Base-by-base conservation (phyloP, 305 asterid genomes). In the Ilex paraguariensis region DNA sequence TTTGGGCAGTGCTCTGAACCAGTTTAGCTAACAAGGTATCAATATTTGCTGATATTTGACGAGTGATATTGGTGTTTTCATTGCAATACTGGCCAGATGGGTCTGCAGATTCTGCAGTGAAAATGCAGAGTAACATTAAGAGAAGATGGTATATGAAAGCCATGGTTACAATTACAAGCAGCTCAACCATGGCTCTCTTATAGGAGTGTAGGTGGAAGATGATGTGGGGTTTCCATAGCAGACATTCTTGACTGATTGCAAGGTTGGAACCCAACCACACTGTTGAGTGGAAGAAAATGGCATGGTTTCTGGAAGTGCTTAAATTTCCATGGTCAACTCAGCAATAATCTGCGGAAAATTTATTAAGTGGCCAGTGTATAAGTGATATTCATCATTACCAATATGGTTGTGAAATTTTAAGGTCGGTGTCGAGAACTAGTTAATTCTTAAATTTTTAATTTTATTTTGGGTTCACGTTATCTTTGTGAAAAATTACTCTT, bases 1-100 rank as follows among this genome's bases (percentile, higher is more conserved):
- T 63, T 49, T 63, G 64, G 73, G 69, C 40, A 2, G 89, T 71
- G 48, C 65, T 81, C 2, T 77, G 46, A 1, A 79, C 95, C 31
- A 91, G 59, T 32, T 51, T 40, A 3, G 83, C 60, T 7, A 91
- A n/a, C 15, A 88, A 10, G 51, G 17, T 50, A 8, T 74, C 72
- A n/a, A 86, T 80, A 64, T 68, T 82, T 60, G 62, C 55, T 3
- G 88, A 72, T 3, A 58, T 54, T 57, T 66, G 51, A 57, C 63
- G 0, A 17, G 31, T 55, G 54, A 62, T 68, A 44, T 60, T 64
- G 42, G 70, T 33, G 51, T 53, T 39, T 6, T 62, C 50, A 30
- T 69, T 59, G 64, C 86, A 80, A 54, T 10, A 66, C 3, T 74
- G 62, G 14, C 70, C 80, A 10, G 73, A 59, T 28, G 64, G 84